Conservation (phyloP, 495 filamentous ascomycete genomes). For the Neurospora intermedia region DNA sequence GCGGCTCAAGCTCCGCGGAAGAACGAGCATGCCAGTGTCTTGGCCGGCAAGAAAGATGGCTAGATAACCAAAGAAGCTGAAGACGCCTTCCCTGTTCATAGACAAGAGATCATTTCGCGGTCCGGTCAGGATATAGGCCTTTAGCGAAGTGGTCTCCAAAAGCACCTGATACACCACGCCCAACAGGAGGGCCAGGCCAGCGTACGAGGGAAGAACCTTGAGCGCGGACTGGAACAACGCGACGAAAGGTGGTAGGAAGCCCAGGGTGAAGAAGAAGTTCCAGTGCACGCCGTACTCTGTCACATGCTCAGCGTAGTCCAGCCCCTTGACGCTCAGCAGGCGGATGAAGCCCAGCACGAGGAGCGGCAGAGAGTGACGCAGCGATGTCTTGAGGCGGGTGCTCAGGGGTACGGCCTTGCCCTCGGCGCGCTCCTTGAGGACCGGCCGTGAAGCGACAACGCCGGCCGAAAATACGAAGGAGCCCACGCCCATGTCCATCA, state of each 20-base stretch:
- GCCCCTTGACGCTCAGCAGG: slow-evolving; percentile 78
- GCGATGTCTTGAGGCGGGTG: slow-evolving; percentile 47
- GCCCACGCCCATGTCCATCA: slow-evolving; percentile 97
- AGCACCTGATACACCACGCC: slow-evolving; percentile 57
- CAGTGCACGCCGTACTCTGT: slow-evolving; percentile 98
- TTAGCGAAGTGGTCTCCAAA: slow-evolving; percentile 67
- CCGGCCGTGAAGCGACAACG: slow-evolving; percentile 78
- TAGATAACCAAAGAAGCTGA: slow-evolving; percentile 86
- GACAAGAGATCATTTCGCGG: slow-evolving; percentile 67
- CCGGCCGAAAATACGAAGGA: slow-evolving; percentile 95
- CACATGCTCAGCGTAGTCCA: slow-evolving; percentile 95
- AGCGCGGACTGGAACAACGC: slow-evolving; percentile 68
- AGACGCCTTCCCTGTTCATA: slow-evolving; percentile 87
- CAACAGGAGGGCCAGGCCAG: slow-evolving; percentile 55
- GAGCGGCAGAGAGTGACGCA: slow-evolving; percentile 74
- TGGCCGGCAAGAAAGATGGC: slow-evolving; percentile 91
- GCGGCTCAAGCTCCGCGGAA: slow-evolving; percentile 47
- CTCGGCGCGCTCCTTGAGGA: slow-evolving; percentile 58
- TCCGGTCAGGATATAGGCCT: slow-evolving; percentile 75
- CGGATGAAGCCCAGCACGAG: slow-evolving; percentile 71
- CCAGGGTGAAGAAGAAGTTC: slow-evolving; percentile 99
- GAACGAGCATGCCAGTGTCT: slow-evolving; percentile 63
- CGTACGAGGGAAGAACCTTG: slow-evolving; percentile 56
- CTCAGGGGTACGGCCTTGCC: slow-evolving; percentile 36
- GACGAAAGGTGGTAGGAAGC: slow-evolving; percentile 77